Evolutionary conservation across 768 basidiomycete genomes (phyloP), one percentile per base, ranked within the genome.

Genomic region (Royoungia palumana): DNA sequence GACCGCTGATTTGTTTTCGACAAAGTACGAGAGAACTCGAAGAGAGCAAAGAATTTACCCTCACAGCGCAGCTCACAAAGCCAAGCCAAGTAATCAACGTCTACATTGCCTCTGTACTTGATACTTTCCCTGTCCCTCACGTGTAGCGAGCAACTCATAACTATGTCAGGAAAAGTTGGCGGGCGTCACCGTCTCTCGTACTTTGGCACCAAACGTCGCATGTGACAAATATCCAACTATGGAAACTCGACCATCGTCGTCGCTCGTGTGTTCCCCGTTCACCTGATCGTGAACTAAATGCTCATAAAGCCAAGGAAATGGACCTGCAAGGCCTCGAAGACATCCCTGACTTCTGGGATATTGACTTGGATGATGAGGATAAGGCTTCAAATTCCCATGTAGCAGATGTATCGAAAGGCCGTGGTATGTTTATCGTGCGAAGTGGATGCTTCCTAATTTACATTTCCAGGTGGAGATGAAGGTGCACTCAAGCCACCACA

Each of bases 1-100:
- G 35, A 24, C 1, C 17, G 12, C 38, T 61, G n/a, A 64, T 25
- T 8, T 24, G 9, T 13, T 27, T 22, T 43, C 55, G 16, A 38
- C 30, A 8, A 58, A 94, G 90, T 11, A 91, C 87, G 2, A 87
- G 83, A 55, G 76, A 75, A 5, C 74, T 94, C 45, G 75, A 68
- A 50, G 76, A 78, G 16, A 62, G 68, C 3, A 87, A 82, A 59
- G 74, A 73, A 1, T 89, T 92, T 46, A 72, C 71, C 14, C 65
- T 94, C 19, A 73, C 65, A 1, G 82, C 76, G 1, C 69, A 75
- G 39, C 71, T 96, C 20, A 79, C 72, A 11, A 89, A 83, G 57
- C 88, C 89, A 3, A 92, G 89, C 57, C 90, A 94, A 69, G 69
- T 71, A 37, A 68, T 90, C 24, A 55, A 70, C 13, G 78, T 85